phyloP scores from a whole-genome alignment of 139 green algal genomes.

The Asterochloris erici region DNA sequence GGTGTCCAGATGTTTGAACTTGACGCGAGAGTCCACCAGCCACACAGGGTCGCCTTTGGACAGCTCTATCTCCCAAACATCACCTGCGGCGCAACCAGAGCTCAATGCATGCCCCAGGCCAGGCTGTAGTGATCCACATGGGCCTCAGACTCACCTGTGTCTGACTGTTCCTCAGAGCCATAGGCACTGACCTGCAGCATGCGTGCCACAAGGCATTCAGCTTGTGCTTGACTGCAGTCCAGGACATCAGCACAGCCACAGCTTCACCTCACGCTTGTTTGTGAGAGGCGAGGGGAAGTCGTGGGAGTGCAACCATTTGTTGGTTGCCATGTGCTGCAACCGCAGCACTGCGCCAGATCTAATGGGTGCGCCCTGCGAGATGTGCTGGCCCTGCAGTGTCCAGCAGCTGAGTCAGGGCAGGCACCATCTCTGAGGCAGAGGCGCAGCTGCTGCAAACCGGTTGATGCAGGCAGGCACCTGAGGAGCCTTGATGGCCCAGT shows the following conservation, averaged over 20 bases:
- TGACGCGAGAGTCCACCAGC: constrained; percentile 42
- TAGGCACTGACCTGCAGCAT: constrained; percentile 75
- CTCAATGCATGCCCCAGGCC: too few relatives aligned
- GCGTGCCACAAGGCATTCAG: neutral
- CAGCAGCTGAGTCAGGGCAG: neutral
- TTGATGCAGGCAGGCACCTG: neutral
- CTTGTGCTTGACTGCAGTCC: neutral
- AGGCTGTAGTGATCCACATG: too few relatives aligned
- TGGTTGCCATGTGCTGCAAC: constrained; percentile 76
- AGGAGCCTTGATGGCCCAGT: neutral
- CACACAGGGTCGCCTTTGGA: constrained; percentile 7
- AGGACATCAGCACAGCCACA: neutral
- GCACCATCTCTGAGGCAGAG: too few relatives aligned
- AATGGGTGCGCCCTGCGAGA: constrained; percentile 58
- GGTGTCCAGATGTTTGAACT: constrained; percentile 76
- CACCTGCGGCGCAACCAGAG: constrained; percentile 27
- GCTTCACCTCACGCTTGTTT: constrained; percentile 76
- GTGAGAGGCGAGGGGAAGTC: constrained; percentile 79
- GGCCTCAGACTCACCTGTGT: constrained; percentile 30
- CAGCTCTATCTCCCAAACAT: constrained; percentile 79
- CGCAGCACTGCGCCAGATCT: constrained; percentile 53
- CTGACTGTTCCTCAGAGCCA: constrained; percentile 53
- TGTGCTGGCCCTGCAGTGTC: constrained; percentile 48
- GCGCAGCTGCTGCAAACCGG: too few relatives aligned
- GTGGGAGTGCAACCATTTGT: constrained; percentile 93